These are phyloP conservation scores for Neurospora sp. DNA, from an alignment of 495 filamentous ascomycete species.

Conservation along the genomic window DNA sequence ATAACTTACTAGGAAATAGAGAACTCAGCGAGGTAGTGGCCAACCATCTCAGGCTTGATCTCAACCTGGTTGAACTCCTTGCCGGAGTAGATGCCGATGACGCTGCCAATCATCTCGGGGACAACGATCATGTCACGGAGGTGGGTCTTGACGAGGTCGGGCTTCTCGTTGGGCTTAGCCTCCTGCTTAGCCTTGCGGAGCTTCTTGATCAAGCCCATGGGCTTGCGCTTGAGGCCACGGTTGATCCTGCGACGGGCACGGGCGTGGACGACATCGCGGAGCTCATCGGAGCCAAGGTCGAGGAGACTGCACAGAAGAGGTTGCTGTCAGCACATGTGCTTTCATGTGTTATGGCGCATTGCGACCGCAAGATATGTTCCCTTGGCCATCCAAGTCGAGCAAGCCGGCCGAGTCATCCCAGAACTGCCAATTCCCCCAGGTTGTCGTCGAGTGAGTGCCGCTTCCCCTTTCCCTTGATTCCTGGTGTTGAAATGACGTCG, in stretches of 20 bases:
- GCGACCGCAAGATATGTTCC: not conserved
- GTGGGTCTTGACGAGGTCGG: conserved; percentile 95
- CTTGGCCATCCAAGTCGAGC: not conserved
- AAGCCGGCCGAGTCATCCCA: not conserved
- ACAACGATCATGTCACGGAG: conserved; percentile 99
- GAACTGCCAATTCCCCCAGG: not conserved
- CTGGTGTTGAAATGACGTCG: not conserved
- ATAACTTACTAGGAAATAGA: conserved; percentile 93
- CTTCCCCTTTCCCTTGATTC: not conserved
- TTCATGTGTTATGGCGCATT: not conserved
- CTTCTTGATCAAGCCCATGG: conserved; percentile 99
- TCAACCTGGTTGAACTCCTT: conserved; percentile 99
- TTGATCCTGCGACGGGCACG: conserved; percentile 98
- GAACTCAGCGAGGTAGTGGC: conserved; percentile 98
- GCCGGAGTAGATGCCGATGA: conserved; percentile 97
- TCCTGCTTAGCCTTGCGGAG: conserved; percentile 99
- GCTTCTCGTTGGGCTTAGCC: conserved; percentile 99
- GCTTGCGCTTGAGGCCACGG: conserved; percentile 98
- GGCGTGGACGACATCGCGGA: conserved; percentile 98
- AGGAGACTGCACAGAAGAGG: conserved; percentile 51
- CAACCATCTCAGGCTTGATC: conserved; percentile 99
- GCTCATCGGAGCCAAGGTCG: conserved; percentile 95
- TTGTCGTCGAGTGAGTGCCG: not conserved
- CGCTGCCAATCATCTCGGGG: conserved; percentile 97
- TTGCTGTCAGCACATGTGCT: conserved; percentile 9